phyloP scores from a whole-genome alignment of 2,329 filamentous ascomycete genomes.

The Nemania serpens region DNA sequence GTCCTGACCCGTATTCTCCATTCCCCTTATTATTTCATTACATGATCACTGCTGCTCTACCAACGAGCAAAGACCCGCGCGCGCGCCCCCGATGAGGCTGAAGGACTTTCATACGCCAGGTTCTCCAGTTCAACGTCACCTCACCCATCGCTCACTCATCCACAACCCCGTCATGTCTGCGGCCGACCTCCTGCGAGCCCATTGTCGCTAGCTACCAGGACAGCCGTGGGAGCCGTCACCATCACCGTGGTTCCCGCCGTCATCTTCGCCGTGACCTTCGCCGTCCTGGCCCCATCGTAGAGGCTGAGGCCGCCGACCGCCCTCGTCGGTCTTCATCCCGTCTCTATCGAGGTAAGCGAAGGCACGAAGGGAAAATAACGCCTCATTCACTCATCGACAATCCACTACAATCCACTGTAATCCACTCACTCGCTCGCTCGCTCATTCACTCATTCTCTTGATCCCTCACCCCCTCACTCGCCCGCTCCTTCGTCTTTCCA shows the following conservation, averaged over 20 bases:
- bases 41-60: too few species aligned
- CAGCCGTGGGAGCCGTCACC: conserved; percentile 14
- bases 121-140: conserved; percentile 36
- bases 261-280: neutral
- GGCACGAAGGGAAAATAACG: conserved; percentile 4
- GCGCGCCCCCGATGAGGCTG: conserved; percentile 36
- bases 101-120: conserved; percentile 31
- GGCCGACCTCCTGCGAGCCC: conserved; percentile 5
- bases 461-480: neutral
- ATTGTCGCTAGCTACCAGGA: conserved; percentile 17
- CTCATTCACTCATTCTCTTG: neutral
- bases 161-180: conserved; percentile 22
- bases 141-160: conserved; percentile 24
- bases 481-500: neutral
- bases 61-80: conserved; percentile 11
- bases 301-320: conserved; percentile 22
- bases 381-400: conserved; percentile 1
- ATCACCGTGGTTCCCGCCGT: conserved; percentile 1
- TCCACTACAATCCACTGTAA: neutral
- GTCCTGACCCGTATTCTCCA: neutral
- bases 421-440: neutral
- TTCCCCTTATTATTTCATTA: neutral
- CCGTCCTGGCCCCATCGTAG: conserved; percentile 1
- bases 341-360: neutral
- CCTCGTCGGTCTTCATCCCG: conserved; percentile 7